phyloP scores from a whole-genome alignment of 805 yeast genomes.

The Yarrowia divulgata region DNA sequence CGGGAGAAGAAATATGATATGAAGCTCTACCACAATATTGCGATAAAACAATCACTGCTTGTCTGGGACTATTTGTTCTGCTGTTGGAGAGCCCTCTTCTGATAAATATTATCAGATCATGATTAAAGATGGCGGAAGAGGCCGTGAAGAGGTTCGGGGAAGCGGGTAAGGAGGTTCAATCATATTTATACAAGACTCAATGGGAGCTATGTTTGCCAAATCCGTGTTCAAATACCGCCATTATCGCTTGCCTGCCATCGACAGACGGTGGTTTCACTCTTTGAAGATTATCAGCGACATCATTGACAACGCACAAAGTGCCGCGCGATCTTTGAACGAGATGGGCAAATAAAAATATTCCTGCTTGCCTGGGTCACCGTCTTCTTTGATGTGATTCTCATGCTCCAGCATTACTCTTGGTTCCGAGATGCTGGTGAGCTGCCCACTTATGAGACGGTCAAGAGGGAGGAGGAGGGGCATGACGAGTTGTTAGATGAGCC shows the following conservation, averaged over 20 bases:
- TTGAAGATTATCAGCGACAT: neutral
- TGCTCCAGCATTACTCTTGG: constrained; percentile 18
- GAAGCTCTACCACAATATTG: no score
- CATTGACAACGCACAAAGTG: neutral
- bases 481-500: neutral
- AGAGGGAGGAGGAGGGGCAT: neutral
- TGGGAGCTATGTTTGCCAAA: no score
- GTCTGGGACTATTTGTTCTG: neutral
- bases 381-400: constrained; percentile 19
- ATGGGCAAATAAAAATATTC: neutral
- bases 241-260: no score
- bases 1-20: no score
- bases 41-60: no score
- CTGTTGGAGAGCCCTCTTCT: neutral
- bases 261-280: neutral
- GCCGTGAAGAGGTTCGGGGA: no score
- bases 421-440: neutral
- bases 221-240: no score
- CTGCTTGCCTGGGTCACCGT: constrained; percentile 10
- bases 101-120: neutral
- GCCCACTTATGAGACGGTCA: constrained; percentile 10
- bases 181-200: no score
- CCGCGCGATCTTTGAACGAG: neutral
- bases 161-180: no score
- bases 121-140: neutral